Conservation (phyloP, 331 rosid species). For the Quercus phellos region DNA sequence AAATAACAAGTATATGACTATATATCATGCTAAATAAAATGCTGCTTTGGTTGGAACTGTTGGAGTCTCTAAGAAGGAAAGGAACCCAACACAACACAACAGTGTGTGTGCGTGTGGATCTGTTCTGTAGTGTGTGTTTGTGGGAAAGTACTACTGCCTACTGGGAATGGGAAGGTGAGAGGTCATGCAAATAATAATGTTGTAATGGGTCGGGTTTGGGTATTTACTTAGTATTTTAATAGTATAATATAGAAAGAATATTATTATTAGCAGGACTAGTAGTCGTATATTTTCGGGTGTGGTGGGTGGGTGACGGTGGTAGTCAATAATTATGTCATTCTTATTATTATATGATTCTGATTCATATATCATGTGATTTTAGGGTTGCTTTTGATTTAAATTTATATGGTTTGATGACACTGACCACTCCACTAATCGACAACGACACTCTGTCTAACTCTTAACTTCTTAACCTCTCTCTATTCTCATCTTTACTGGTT, state of each 20-base stretch:
- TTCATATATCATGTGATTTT: slow-evolving; percentile 14
- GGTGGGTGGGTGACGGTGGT: slow-evolving; percentile 12
- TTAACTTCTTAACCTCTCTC: neutral
- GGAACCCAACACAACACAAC: too few relatives aligned
- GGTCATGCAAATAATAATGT: neutral
- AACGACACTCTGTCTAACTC: slow-evolving; percentile 44
- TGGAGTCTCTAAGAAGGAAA: too few relatives aligned
- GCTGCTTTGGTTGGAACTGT: too few relatives aligned
- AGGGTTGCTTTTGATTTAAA: slow-evolving; percentile 22
- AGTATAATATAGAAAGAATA: too few relatives aligned
- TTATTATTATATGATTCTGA: neutral
- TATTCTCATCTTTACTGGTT: neutral
- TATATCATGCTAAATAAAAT: too few relatives aligned
- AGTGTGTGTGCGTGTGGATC: too few relatives aligned
- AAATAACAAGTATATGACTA: too few relatives aligned
- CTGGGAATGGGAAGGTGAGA: too few relatives aligned
- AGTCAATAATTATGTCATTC: slow-evolving; percentile 15
- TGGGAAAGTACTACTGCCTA: too few relatives aligned
- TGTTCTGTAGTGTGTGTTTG: too few relatives aligned
- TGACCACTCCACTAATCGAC: slow-evolving; percentile 39
- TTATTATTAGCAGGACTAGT: too few relatives aligned
- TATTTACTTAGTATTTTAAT: too few relatives aligned
- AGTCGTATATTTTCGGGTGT: neutral
- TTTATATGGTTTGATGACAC: slow-evolving; percentile 33
- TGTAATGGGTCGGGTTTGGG: neutral